phyloP scores from a whole-genome alignment of 257 asterid species.

The Plantago ovata region DNA sequence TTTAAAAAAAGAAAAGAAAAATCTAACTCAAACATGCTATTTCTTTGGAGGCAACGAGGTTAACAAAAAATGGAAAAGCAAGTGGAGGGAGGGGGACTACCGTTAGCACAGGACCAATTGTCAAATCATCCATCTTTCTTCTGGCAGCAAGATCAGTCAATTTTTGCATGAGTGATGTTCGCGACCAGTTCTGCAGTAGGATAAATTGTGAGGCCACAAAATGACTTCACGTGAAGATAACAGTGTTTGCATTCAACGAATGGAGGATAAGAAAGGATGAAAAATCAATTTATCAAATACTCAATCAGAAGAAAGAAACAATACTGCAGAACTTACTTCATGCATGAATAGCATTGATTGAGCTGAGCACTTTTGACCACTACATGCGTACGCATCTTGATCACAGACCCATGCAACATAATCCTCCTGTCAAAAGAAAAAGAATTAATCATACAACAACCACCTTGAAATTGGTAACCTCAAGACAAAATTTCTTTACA shows the following conservation, averaged over 20 bases:
- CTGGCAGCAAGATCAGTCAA: constrained; percentile 66
- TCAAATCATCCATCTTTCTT: constrained; percentile 83
- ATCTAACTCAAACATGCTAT: too few species aligned
- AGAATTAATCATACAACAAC: neutral
- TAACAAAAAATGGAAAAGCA: too few species aligned
- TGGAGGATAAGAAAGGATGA: neutral
- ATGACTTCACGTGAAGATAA: neutral
- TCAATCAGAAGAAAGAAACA: constrained; percentile 1
- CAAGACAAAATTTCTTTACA: too few species aligned
- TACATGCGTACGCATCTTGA: constrained; percentile 98
- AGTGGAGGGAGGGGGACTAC: constrained; percentile 31
- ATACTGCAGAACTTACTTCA: constrained; percentile 42
- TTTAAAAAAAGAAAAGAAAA: too few species aligned
- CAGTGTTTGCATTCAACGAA: neutral
- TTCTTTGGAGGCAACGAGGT: too few species aligned
- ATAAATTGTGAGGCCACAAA: constrained; percentile 3
- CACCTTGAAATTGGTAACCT: too few species aligned
- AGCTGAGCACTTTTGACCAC: constrained; percentile 97
- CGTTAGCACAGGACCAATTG: constrained; percentile 92
- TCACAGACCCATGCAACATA: constrained; percentile 97
- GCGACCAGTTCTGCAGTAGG: constrained; percentile 68
- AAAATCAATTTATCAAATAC: neutral
- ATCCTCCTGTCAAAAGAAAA: constrained; percentile 51
- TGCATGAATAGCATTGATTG: constrained; percentile 86
- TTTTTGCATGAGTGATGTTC: constrained; percentile 53